A percentile compares a stretch with the other conserved stretches of the same genome.
These are phyloP conservation scores for Aspergillus luchuensis DNA, from an alignment of 2,329 filamentous ascomycete genomes.

Conservation along the genomic window DNA sequence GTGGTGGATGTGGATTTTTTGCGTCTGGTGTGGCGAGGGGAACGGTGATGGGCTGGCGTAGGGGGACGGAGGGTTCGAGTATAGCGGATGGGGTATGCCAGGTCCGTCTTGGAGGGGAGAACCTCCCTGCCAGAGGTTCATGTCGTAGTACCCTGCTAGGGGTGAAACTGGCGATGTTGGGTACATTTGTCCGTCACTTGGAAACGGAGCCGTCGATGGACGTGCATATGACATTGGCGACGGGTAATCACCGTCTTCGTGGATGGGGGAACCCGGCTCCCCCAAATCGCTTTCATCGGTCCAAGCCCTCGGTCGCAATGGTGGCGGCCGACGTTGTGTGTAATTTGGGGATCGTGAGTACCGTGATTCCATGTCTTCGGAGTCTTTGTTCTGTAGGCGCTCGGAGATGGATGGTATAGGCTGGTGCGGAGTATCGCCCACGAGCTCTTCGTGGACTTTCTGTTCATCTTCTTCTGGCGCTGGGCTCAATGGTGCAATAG, in stretches of 20 bases:
- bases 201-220: conserved; percentile 5
- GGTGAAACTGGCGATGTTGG: neutral
- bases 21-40: neutral
- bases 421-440: conserved; percentile 24
- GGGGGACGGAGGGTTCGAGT: conserved; percentile 2
- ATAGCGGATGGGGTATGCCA: conserved; percentile 1
- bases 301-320: conserved; percentile 20
- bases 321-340: conserved; percentile 20
- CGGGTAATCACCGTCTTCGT: conserved; percentile 8
- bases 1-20: conserved; percentile 3
- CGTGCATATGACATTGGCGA: neutral
- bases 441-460: conserved; percentile 23
- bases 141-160: conserved; percentile 6
- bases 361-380: conserved; percentile 11
- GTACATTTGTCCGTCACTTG: neutral
- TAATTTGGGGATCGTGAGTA: conserved; percentile 15
- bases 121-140: neutral
- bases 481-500: neutral
- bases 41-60: neutral
- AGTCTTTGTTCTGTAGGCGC: conserved; percentile 23
- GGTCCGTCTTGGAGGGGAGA: neutral
- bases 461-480: conserved; percentile 15
- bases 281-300: conserved; percentile 32
- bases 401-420: conserved; percentile 33
- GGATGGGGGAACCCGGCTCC: conserved; percentile 32